Evolutionary conservation across 164 flowering plant species (phyloP), one percentile per base, ranked within the genome.

Genomic region (Annona cherimola): DNA sequence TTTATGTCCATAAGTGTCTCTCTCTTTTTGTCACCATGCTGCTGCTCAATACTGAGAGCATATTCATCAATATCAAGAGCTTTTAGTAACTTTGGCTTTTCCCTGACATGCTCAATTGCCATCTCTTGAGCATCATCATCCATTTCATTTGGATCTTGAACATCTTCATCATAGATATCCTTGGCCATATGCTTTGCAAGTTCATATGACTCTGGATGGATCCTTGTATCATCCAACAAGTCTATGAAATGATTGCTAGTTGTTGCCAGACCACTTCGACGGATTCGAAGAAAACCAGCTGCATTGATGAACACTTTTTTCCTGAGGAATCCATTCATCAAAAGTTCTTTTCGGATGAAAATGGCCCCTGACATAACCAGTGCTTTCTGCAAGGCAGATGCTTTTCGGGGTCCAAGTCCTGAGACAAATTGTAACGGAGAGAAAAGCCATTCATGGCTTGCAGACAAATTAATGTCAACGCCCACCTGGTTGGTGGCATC

Each of bases 401-500:
- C 97, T 79, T 93, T 96, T 71, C 96, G 81, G 18, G 99, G 99
- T 50, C 98, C 99, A 76, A 96, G 85, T 54, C 99, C 99, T 54
- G 97, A 86, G 76, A 92, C 81, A 81, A 93, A 96, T 71, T 93
- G 98, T 44, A 91, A 66, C 42, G 99, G 93, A 67, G 95, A 84
- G 84, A 96, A 96, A 68, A 89, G 82, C 99, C 99, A 93, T 72
- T 92, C 99, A 83, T 93, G 99, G 73, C 90, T 86, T 44, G 86
- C 79, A 68, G 97, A 98, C 83, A 91, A 78, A 81, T 96, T 96
- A 50, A 93, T 72, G 79, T 93, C 99, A 63, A 96, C 78, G 46
- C 99, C 99, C 42, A 96, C 97, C 75, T 96, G 99, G 77, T 92
- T 95, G 40, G 96, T 87, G 54, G 81, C 89, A 87, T 96, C 99